Evolutionary conservation across 2,329 filamentous ascomycete genomes (phyloP).

Genomic region (Fusarium solani-melongenae): DNA sequence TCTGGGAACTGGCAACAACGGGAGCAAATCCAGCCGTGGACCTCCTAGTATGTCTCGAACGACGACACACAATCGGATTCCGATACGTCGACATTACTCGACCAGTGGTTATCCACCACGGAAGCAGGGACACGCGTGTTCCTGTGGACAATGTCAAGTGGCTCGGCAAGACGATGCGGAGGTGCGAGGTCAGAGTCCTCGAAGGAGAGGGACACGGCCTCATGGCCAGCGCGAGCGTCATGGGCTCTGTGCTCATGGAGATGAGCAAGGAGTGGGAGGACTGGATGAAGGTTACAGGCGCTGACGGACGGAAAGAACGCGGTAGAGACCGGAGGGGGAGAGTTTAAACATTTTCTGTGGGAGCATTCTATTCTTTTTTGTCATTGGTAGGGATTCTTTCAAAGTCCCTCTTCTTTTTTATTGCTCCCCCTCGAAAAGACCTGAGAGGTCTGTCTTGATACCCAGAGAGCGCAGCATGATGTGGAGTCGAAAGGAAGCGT

Average conservation of each 20-base stretch:
- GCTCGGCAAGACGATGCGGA: slow-evolving; percentile 92
- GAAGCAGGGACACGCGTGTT: slow-evolving; percentile 88
- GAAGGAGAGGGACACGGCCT: slow-evolving; percentile 94
- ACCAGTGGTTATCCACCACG: slow-evolving; percentile 93
- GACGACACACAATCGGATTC: slow-evolving; percentile 92
- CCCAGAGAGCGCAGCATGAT: slow-evolving; percentile 14
- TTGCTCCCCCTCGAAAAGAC: background rate
- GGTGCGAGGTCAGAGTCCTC: slow-evolving; percentile 90
- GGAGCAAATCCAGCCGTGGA: slow-evolving; percentile 95
- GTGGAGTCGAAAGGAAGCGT: background rate
- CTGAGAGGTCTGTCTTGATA: slow-evolving; percentile 26
- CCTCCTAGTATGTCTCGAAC: slow-evolving; percentile 90
- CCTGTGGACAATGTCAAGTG: slow-evolving; percentile 95
- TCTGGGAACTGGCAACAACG: slow-evolving; percentile 92
- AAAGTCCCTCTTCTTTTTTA: background rate
- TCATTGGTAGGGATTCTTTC: background rate
- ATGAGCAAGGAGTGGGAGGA: slow-evolving; percentile 95
- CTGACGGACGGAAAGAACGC: slow-evolving; percentile 49
- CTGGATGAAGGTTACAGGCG: slow-evolving; percentile 74
- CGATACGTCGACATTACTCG: slow-evolving; percentile 96
- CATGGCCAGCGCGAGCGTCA: slow-evolving; percentile 93
- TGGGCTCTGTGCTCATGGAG: slow-evolving; percentile 94
- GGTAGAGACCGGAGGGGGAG: slow-evolving; percentile 46
- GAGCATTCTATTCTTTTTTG: background rate
- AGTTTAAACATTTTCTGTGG: background rate